phyloP scores from a whole-genome alignment of 768 basidiomycete genomes.

The Sistotremastrum suecicum region DNA sequence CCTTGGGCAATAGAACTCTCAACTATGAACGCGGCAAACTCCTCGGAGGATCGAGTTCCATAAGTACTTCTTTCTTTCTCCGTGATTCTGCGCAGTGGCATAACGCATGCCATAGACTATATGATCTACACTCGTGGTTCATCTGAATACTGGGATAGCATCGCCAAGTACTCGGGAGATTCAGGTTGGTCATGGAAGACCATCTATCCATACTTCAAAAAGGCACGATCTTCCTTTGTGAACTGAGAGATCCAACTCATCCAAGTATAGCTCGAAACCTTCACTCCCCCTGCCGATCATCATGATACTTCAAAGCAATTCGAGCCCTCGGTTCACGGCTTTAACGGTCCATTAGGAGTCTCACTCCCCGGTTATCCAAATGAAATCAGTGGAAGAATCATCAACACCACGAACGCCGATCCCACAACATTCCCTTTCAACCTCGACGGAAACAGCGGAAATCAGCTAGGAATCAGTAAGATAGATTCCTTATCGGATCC shows the following conservation, averaged over 20 bases:
- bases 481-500: conserved; percentile 11
- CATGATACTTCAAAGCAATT: conserved; percentile 5
- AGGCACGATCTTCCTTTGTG: neutral
- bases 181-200: conserved; percentile 5
- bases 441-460: conserved; percentile 12
- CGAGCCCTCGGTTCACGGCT: conserved; percentile 6
- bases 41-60: conserved; percentile 7
- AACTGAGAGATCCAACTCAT: neutral
- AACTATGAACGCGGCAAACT: conserved; percentile 1
- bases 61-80: conserved; percentile 11
- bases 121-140: conserved; percentile 6
- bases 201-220: conserved; percentile 2
- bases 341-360: neutral
- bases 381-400: neutral
- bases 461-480: conserved; percentile 13
- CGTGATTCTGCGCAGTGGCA: neutral
- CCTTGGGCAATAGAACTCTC: neutral
- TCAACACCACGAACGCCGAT: neutral
- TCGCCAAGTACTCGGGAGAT: conserved; percentile 2
- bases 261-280: conserved; percentile 4
- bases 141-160: conserved; percentile 4
- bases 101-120: neutral
- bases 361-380: conserved; percentile 2
- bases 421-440: conserved; percentile 11
- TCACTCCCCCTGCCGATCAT: conserved; percentile 2